Conservation (phyloP, 805 yeast species). For the Candida tallmaniae region DNA sequence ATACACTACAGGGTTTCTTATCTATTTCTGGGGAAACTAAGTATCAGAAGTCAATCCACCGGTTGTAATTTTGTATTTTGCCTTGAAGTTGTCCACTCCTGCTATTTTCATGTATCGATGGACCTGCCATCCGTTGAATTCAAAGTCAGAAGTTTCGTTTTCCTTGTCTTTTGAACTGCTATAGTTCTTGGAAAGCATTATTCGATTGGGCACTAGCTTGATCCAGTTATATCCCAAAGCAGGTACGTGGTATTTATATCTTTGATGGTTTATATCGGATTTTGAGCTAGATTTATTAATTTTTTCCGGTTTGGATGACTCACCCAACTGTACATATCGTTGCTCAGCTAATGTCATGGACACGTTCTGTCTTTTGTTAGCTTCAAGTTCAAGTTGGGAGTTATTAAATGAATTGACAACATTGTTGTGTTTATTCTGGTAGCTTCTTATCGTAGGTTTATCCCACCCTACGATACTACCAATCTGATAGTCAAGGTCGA, state of each 20-base stretch:
- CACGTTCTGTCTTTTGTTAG: too few relatives aligned
- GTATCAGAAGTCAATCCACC: background rate
- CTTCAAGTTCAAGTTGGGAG: background rate
- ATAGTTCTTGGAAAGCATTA: conserved; percentile 26
- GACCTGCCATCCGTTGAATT: background rate
- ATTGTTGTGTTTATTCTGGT: conserved; percentile 6
- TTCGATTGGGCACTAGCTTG: conserved; percentile 19
- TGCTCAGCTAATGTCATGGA: too few relatives aligned
- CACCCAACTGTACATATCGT: too few relatives aligned
- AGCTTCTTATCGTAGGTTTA: conserved; percentile 25
- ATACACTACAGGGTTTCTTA: background rate
- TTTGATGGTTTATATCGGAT: too few relatives aligned
- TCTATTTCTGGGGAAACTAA: background rate
- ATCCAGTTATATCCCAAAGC: conserved; percentile 33
- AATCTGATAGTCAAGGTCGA: conserved; percentile 57
- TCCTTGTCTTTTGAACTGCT: conserved; percentile 2
- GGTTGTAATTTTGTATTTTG: background rate
- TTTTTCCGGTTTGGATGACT: too few relatives aligned
- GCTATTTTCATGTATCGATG: background rate
- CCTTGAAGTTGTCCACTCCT: background rate
- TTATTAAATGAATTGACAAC: background rate
- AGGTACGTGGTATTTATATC: conserved; percentile 19
- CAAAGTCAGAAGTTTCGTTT: too few relatives aligned
- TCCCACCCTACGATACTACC: conserved; percentile 81
- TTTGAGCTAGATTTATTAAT: too few relatives aligned